Conservation (phyloP, 1,284 basidiomycete genomes). For the Cyathus olla region DNA sequence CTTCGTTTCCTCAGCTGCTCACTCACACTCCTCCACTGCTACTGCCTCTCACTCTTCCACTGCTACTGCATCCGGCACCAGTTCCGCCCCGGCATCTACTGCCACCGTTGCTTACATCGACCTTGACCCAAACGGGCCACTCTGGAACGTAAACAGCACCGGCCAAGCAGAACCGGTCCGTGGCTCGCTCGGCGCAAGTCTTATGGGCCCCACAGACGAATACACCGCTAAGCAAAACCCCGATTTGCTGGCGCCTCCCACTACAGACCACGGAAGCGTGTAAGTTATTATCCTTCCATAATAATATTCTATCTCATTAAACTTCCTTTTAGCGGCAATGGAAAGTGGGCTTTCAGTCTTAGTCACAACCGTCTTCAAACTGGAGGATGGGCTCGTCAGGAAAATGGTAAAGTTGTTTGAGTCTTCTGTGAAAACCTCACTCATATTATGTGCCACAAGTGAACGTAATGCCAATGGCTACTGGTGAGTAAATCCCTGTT, state of each 20-base stretch:
- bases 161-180: conserved; percentile 41
- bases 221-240: conserved; percentile 67
- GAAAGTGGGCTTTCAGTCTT: conserved; percentile 79
- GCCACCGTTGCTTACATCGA: conserved; percentile 46
- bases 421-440: background rate
- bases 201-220: conserved; percentile 69
- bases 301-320: background rate
- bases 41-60: conserved; percentile 8
- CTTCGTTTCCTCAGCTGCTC: conserved; percentile 9
- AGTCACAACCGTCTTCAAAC: conserved; percentile 77
- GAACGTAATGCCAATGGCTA: conserved; percentile 70
- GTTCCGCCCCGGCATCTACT: conserved; percentile 13
- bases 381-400: conserved; percentile 81
- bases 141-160: conserved; percentile 47
- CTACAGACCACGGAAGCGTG: conserved; percentile 74
- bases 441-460: conserved; percentile 40
- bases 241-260: conserved; percentile 72
- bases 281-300: conserved; percentile 41
- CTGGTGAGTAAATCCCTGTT: conserved; percentile 45
- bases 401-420: conserved; percentile 59
- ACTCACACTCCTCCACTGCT: conserved; percentile 7
- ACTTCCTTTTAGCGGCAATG: conserved; percentile 54
- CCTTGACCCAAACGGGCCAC: conserved; percentile 61
- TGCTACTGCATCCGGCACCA: conserved; percentile 12
- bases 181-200: conserved; percentile 57